Percentiles rank a stretch among this genome's conserved stretches.
Evolutionary conservation across 345 rosid species (phyloP).

Genomic region (Sisymbrium irio): DNA sequence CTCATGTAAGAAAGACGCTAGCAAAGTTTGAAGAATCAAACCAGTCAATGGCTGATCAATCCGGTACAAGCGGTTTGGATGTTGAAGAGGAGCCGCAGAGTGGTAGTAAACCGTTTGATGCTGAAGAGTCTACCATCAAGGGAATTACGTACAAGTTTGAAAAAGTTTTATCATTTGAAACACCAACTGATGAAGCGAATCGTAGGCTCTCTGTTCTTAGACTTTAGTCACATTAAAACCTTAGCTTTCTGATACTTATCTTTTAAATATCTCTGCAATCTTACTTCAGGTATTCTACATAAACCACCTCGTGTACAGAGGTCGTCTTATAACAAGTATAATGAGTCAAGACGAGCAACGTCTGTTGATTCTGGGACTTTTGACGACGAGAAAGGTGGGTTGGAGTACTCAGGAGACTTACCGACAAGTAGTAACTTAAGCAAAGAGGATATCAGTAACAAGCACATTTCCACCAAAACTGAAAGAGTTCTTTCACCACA

Average conservation of each 20-base stretch:
- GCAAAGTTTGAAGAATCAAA: slow-evolving; percentile 54
- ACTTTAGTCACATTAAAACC: not conserved
- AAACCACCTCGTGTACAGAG: slow-evolving; percentile 71
- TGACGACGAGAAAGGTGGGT: slow-evolving; percentile 19
- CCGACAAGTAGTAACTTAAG: slow-evolving; percentile 33
- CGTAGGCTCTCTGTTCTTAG: slow-evolving; percentile 45
- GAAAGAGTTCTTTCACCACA: slow-evolving; percentile 42
- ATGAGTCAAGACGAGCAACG: slow-evolving; percentile 43
- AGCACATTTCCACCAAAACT: slow-evolving; percentile 37
- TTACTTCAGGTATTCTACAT: slow-evolving; percentile 60
- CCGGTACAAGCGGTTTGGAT: slow-evolving; percentile 33
- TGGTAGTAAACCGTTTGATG: slow-evolving; percentile 40
- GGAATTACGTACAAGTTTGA: slow-evolving; percentile 41
- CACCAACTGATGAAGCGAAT: slow-evolving; percentile 41
- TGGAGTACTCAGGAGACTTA: slow-evolving; percentile 35
- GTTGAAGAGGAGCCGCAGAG: slow-evolving; percentile 37
- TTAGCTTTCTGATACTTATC: not conserved
- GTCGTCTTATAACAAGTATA: slow-evolving; percentile 43
- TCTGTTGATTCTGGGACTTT: slow-evolving; percentile 48
- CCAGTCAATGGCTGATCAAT: slow-evolving; percentile 43
- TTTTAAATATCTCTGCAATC: not conserved
- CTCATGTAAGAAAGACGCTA: slow-evolving; percentile 56
- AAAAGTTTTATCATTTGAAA: slow-evolving; percentile 40
- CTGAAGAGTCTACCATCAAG: slow-evolving; percentile 40
- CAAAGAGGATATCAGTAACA: slow-evolving; percentile 37